Conservation (phyloP, 176 grass and related monocot species). For the Hyparrhenia diplandra region DNA sequence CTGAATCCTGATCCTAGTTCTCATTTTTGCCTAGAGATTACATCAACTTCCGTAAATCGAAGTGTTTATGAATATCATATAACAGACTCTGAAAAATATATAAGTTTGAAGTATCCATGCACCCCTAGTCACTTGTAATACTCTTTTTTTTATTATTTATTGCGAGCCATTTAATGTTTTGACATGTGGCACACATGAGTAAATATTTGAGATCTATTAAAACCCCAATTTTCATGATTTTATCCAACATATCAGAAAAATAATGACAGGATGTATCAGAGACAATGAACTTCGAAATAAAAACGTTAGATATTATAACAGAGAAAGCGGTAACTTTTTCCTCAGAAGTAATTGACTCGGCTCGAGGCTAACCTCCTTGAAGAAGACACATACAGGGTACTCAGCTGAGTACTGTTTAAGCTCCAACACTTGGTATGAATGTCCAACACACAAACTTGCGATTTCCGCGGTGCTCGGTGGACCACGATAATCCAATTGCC, state of each 20-base stretch:
- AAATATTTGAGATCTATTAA: background rate
- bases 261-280: background rate
- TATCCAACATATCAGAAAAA: background rate
- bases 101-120: background rate
- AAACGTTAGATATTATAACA: background rate
- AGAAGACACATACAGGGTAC: background rate
- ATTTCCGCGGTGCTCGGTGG: background rate
- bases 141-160: background rate
- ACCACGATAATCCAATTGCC: background rate
- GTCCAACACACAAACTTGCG: background rate
- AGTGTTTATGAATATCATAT: background rate
- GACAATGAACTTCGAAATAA: background rate
- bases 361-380: background rate
- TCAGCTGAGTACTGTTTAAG: background rate
- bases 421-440: background rate
- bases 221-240: background rate
- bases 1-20: background rate
- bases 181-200: background rate
- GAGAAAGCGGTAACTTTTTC: background rate
- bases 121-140: background rate
- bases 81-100: background rate
- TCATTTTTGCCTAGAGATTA: background rate
- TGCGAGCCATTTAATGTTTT: too few relatives aligned
- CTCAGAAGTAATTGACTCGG: background rate
- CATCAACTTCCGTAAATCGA: too few relatives aligned